These are phyloP conservation scores for Fusarium sp. DNA, from an alignment of 2,329 filamentous ascomycete genomes.

Conservation along the genomic window DNA sequence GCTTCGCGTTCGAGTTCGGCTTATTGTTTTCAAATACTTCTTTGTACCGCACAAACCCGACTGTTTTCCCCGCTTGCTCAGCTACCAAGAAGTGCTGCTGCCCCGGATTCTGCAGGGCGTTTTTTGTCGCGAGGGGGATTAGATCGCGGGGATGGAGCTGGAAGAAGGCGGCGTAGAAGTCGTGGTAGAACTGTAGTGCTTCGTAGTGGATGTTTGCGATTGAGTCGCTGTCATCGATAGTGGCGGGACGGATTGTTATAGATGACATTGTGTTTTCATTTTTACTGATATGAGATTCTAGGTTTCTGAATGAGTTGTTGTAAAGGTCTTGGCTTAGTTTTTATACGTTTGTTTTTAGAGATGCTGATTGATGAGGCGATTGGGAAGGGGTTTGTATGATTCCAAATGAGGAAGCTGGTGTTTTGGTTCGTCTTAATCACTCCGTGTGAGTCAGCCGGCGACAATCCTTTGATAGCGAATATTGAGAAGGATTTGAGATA, in stretches of 20 bases:
- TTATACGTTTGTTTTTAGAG: background rate
- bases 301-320: background rate
- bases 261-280: conserved; percentile 13
- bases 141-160: conserved; percentile 32
- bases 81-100: conserved; percentile 28
- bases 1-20: conserved; percentile 22
- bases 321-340: background rate
- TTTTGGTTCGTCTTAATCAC: conserved; percentile 2
- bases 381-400: background rate
- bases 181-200: conserved; percentile 34
- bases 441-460: conserved; percentile 32
- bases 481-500: background rate
- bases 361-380: background rate
- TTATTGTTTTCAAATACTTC: background rate
- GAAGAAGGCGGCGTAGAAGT: conserved; percentile 42
- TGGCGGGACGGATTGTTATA: conserved; percentile 34
- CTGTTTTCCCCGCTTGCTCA: conserved; percentile 22
- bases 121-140: conserved; percentile 24
- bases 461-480: background rate
- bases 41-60: conserved; percentile 39
- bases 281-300: background rate
- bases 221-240: conserved; percentile 25
- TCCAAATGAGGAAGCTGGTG: conserved; percentile 33
- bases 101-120: conserved; percentile 28
- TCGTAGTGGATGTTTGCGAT: conserved; percentile 36